A percentile compares a stretch with the other conserved stretches of the same genome.
phyloP scores from a whole-genome alignment of 768 basidiomycete species.

The Lyophyllum shimeji region DNA sequence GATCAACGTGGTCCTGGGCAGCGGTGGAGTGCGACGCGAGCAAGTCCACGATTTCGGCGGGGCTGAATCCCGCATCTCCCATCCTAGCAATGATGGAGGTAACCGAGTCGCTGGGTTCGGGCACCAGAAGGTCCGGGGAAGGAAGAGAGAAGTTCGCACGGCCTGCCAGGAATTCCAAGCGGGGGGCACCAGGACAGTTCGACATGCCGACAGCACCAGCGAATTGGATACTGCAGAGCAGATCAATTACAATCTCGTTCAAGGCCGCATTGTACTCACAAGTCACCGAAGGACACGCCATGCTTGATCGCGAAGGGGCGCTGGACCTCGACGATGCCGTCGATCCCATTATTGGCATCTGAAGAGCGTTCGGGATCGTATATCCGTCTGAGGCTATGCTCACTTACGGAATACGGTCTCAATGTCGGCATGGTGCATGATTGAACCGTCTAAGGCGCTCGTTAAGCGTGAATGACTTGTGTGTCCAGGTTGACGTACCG shows the following conservation, averaged over 20 bases:
- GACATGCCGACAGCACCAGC: slow-evolving; percentile 32
- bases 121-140: slow-evolving; percentile 30
- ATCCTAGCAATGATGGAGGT: slow-evolving; percentile 27
- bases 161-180: slow-evolving; percentile 36
- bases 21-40: slow-evolving; percentile 30
- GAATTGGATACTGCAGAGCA: slow-evolving; percentile 28
- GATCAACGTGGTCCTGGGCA: slow-evolving; percentile 19
- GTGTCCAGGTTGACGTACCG: slow-evolving; percentile 13
- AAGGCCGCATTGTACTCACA: slow-evolving; percentile 21
- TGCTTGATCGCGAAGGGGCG: slow-evolving; percentile 28
- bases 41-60: slow-evolving; percentile 33
- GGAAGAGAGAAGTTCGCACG: slow-evolving; percentile 26
- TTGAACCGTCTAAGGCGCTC: slow-evolving; percentile 19
- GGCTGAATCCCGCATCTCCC: slow-evolving; percentile 31
- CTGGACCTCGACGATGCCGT: slow-evolving; percentile 32
- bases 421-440: slow-evolving; percentile 23
- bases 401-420: slow-evolving; percentile 21
- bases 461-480: not conserved
- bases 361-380: not conserved
- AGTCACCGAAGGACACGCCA: slow-evolving; percentile 34
- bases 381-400: not conserved
- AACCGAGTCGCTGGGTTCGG: slow-evolving; percentile 32
- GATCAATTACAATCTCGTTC: not conserved
- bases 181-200: slow-evolving; percentile 41
- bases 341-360: slow-evolving; percentile 26